These are phyloP conservation scores for Seiridium unicorne DNA, from an alignment of 2,329 filamentous ascomycete genomes.

Conservation along the genomic window DNA sequence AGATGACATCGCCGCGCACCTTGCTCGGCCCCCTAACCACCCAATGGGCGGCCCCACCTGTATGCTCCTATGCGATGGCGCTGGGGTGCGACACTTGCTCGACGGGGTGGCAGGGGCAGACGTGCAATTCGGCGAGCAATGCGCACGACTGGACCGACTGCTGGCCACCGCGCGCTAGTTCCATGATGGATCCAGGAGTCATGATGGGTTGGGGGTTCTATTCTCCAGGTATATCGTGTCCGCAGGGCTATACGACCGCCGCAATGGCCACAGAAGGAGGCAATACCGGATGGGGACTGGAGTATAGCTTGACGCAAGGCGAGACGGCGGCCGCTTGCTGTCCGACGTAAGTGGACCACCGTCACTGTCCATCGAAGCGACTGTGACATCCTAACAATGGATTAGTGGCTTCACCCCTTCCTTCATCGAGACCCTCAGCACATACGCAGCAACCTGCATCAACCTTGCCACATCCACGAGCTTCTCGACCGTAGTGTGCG, in stretches of 20 bases:
- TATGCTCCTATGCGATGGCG: slow-evolving; percentile 17
- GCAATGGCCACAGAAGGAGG: slow-evolving; percentile 13
- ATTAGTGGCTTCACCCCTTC: slow-evolving; percentile 3
- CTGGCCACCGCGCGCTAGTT: slow-evolving; percentile 17
- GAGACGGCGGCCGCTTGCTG: slow-evolving; percentile 11
- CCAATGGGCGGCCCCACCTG: slow-evolving; percentile 13
- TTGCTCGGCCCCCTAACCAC: slow-evolving; percentile 19
- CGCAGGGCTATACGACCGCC: slow-evolving; percentile 16
- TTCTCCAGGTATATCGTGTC: slow-evolving; percentile 17
- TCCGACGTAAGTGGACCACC: slow-evolving; percentile 2
- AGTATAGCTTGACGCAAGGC: background rate
- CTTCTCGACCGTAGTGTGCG: slow-evolving; percentile 5
- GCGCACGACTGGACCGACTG: slow-evolving; percentile 16
- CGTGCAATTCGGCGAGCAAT: slow-evolving; percentile 12
- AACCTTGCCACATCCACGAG: background rate
- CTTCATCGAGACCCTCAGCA: background rate
- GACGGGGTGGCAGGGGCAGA: slow-evolving; percentile 16
- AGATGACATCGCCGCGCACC: slow-evolving; percentile 8
- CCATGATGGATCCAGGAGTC: slow-evolving; percentile 10
- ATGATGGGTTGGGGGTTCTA: slow-evolving; percentile 19
- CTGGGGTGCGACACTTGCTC: slow-evolving; percentile 13
- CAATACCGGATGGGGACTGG: slow-evolving; percentile 2
- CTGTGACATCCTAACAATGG: background rate
- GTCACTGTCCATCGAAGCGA: background rate
- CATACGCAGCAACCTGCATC: slow-evolving; percentile 6